Percentiles rank a stretch among this genome's conserved stretches.
phyloP scores from a whole-genome alignment of 2,329 filamentous ascomycete genomes.

The Furcasterigmium sp. region DNA sequence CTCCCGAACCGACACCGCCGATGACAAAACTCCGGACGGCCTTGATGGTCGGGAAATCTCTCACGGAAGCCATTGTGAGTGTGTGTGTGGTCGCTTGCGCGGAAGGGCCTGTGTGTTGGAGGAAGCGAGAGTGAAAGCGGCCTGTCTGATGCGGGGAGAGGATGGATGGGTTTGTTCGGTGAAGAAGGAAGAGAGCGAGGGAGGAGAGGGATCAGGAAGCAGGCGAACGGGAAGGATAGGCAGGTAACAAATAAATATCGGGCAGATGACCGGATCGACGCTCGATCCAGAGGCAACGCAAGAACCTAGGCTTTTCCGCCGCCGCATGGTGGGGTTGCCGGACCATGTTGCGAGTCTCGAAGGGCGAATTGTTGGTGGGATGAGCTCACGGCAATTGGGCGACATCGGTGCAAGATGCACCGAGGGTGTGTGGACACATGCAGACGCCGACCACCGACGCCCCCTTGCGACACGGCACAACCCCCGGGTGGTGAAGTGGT shows the following conservation, averaged over 20 bases:
- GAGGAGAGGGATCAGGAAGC: not conserved
- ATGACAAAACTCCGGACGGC: slow-evolving; percentile 69
- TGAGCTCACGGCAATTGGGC: no score
- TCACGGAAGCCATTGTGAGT: slow-evolving; percentile 40
- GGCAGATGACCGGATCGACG: not conserved
- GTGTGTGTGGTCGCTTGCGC: not conserved
- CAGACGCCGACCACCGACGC: no score
- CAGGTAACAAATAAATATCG: not conserved
- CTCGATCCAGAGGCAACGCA: no score
- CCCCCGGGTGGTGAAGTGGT: no score
- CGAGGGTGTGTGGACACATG: not conserved
- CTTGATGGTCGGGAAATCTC: slow-evolving; percentile 69
- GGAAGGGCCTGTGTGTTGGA: not conserved
- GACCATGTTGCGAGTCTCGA: no score
- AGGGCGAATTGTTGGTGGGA: no score
- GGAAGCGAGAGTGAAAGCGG: not conserved
- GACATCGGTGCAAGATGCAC: not conserved
- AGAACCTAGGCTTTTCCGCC: not conserved
- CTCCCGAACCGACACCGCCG: slow-evolving; percentile 54
- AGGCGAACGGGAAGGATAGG: not conserved
- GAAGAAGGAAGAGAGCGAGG: not conserved
- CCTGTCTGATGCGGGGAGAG: no score
- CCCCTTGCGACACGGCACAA: no score
- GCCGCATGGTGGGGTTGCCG: not conserved
- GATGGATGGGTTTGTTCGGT: not conserved